Conservation (phyloP, 2,329 filamentous ascomycete genomes). For the Nectriaceae sp. region DNA sequence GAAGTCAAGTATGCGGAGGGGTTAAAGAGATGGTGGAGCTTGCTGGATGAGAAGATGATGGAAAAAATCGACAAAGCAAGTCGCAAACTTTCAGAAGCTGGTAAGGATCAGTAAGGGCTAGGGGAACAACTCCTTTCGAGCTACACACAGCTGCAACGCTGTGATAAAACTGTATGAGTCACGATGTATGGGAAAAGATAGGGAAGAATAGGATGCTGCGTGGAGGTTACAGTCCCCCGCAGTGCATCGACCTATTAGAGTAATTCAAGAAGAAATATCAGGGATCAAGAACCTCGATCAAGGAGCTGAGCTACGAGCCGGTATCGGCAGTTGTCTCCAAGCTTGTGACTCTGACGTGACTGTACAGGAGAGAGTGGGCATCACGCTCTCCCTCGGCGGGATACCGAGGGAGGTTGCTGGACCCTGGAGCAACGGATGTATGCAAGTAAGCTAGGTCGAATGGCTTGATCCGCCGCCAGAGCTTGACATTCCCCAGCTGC, state of each 20-base stretch:
- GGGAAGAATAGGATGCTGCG: background rate
- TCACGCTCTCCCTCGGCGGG: background rate
- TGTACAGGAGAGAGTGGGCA: background rate
- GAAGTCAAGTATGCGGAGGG: constrained; percentile 52
- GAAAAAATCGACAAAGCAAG: constrained; percentile 52
- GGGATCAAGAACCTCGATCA: background rate
- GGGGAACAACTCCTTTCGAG: background rate
- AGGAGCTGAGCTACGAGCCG: background rate
- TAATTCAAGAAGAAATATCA: background rate
- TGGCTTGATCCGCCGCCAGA: background rate
- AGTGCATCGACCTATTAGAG: background rate
- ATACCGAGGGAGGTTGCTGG: background rate
- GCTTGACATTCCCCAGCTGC: background rate
- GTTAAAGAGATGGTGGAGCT: constrained; percentile 51
- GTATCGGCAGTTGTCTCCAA: background rate
- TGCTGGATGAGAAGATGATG: constrained; percentile 48
- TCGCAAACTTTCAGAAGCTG: constrained; percentile 32
- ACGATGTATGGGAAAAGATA: background rate
- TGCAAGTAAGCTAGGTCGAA: background rate
- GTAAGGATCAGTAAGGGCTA: constrained; percentile 27
- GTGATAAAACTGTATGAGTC: background rate
- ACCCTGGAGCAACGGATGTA: background rate
- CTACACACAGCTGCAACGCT: background rate
- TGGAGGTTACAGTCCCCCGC: background rate
- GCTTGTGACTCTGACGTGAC: constrained; percentile 1